Evolutionary conservation across 768 basidiomycete genomes (phyloP), one percentile per base, ranked within the genome.

Genomic region (Lentinula lateritia): DNA sequence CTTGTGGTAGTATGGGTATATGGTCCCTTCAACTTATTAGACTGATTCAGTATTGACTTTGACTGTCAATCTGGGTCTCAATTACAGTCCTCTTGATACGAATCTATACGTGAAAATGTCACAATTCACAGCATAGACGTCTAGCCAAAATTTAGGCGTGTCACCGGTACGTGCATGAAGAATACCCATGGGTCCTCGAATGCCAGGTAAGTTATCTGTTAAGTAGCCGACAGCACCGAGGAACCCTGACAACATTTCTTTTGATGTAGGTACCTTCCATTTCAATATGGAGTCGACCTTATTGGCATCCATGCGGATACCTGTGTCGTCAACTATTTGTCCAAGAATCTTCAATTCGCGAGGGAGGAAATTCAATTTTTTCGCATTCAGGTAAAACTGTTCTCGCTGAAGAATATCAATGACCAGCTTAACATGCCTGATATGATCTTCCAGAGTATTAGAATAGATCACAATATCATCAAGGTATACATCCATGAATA

Each of bases 401-500:
- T 76, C 69, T 0, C 61, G 13, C 0, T 63, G 32, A 0, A 78
- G 64, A 0, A 74, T 68, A 3, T 77, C 20, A 4, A 77, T 61
- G 0, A 77, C 63, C 0, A 48, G 32, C 1, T 57, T 20, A 2
- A 76, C 64, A 60, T 76, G 63, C 8, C 59, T 5, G 1, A 62
- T 38, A 41, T 76, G 74, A 15, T 72, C 71, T 3, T 69, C 71
- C 0, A 73, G n/a, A 0, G 68, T 57, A 4, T 75, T 18, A 0
- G 74, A 78, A 64, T 69, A 77, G 32, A 78, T 72, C 20, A 77
- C 63, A 13, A 78, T 74, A 46, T 76, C 72, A 59, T 78, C 73
- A 0, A 77, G 64, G 61, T 77, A 77, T 6, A 76, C 70, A 50
- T 76, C 70, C 52, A 73, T 68, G 55, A 74, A 69, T 0, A 58